A percentile compares a stretch with the other conserved stretches of the same genome.
Conservation (phyloP, 305 asterid genomes). For the Rubia balearica region DNA sequence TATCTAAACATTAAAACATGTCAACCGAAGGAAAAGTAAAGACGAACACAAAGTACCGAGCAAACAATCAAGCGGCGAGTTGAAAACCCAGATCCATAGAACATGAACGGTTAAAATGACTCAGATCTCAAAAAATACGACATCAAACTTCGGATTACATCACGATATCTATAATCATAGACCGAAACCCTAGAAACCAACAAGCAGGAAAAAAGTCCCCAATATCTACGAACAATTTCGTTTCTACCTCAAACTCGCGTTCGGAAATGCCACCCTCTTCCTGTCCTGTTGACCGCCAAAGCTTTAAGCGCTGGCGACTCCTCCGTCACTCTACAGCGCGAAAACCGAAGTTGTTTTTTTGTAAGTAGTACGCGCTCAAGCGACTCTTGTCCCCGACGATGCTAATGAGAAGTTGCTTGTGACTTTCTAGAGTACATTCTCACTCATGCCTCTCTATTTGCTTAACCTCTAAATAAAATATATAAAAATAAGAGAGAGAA, state of each 20-base stretch:
- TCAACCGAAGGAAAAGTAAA: neutral
- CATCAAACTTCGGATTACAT: neutral
- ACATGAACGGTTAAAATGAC: neutral
- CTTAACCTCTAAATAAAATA: neutral
- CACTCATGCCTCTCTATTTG: neutral
- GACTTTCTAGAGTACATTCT: neutral
- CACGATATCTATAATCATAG: neutral
- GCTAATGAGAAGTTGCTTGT: neutral
- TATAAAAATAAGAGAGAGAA: neutral
- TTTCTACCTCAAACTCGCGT: neutral
- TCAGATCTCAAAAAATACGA: neutral
- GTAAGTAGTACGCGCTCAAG: neutral
- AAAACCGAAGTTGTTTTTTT: neutral
- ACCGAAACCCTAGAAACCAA: conserved; percentile 7
- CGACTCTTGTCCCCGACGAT: neutral
- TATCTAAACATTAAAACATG: neutral
- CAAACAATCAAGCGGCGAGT: neutral
- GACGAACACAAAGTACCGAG: neutral
- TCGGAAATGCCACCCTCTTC: neutral
- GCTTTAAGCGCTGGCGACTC: neutral
- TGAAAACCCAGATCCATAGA: conserved; percentile 8
- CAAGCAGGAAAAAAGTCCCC: neutral
- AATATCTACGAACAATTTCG: too few species aligned
- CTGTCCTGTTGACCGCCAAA: neutral
- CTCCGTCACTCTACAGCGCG: neutral